Conservation (phyloP, 257 asterid genomes). For the Jacaranda mimosifolia region DNA sequence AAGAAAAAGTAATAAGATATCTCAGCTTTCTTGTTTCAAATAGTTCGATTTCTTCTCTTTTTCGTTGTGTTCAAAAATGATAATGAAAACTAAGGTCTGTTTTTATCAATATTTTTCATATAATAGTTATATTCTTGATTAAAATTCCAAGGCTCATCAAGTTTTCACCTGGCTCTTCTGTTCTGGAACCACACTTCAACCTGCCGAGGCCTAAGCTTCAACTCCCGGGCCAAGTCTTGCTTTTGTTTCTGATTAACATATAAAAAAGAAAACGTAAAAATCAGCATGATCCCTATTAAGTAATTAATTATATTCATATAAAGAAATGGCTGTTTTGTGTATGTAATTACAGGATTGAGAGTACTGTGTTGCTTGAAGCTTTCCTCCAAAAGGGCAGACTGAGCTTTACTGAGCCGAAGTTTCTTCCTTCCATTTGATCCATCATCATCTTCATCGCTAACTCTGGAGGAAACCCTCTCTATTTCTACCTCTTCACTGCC, state of each 20-base stretch:
- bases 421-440: constrained; percentile 59
- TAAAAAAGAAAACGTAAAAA: neutral
- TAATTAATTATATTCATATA: neutral
- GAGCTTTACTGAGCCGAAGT: constrained; percentile 57
- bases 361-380: constrained; percentile 66
- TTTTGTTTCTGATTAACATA: constrained; percentile 69
- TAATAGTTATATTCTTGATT: neutral
- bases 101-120: neutral
- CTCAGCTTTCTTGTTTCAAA: neutral
- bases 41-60: neutral
- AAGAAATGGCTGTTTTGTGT: neutral
- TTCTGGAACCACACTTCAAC: constrained; percentile 99
- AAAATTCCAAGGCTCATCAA: neutral
- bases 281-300: neutral
- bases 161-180: constrained; percentile 82
- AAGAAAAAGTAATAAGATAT: neutral
- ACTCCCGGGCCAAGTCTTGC: constrained; percentile 68
- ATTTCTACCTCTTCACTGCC: constrained; percentile 62
- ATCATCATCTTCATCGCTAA: constrained; percentile 58
- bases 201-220: constrained; percentile 86
- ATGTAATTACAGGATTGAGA: constrained; percentile 60
- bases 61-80: neutral
- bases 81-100: neutral
- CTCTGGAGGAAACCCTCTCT: constrained; percentile 62
- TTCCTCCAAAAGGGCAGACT: constrained; percentile 66